These are phyloP conservation scores for Mortierella sp. DNA, from an alignment of 371 early-diverging fungal species.

Conservation along the genomic window DNA sequence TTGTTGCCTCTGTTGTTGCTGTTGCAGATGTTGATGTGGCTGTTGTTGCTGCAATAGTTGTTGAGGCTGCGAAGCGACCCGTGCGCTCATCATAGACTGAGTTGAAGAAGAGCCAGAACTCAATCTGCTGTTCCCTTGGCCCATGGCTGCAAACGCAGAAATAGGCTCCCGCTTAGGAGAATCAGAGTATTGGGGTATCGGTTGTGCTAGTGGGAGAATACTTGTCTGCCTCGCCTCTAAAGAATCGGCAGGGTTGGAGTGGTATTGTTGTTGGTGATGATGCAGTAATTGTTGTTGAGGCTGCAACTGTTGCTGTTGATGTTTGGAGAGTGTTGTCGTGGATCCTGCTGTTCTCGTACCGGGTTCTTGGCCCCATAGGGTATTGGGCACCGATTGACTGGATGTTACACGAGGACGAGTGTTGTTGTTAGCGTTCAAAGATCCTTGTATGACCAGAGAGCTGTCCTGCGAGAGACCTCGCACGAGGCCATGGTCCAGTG, in stretches of 20 bases:
- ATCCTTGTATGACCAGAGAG: background rate
- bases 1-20: conserved; percentile 3
- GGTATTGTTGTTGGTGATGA: conserved; percentile 10
- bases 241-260: background rate
- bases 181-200: conserved; percentile 8
- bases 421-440: background rate
- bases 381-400: conserved; percentile 3
- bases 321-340: background rate
- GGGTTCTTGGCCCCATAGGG: background rate
- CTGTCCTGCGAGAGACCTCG: conserved; percentile 1
- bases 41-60: conserved; percentile 6
- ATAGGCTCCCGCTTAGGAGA: conserved; percentile 5
- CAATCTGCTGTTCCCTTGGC: background rate
- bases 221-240: background rate
- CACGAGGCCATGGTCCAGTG: background rate
- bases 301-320: conserved; percentile 4
- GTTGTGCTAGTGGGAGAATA: background rate
- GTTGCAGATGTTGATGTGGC: background rate
- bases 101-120: conserved; percentile 1
- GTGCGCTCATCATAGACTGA: background rate
- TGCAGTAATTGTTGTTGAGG: background rate
- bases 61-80: conserved; percentile 4
- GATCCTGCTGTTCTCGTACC: background rate
- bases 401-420: conserved; percentile 7
- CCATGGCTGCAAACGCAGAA: background rate